phyloP scores from a whole-genome alignment of 495 filamentous ascomycete genomes.

The Bombardia bombarda region DNA sequence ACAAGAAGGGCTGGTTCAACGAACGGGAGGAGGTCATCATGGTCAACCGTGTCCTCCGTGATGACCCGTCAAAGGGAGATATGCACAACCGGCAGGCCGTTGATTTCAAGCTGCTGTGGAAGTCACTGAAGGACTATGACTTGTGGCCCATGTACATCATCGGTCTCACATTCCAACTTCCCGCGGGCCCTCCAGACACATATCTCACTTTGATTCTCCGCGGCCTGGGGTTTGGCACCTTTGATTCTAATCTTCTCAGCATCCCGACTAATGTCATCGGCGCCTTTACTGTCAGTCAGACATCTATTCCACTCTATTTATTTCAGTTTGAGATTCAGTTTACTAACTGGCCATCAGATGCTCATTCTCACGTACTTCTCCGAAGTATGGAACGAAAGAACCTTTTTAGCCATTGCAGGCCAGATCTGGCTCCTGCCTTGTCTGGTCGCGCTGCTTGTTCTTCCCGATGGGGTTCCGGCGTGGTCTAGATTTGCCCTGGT shows the following conservation, averaged over 20 bases:
- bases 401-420: too few relatives aligned
- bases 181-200: conserved; percentile 37
- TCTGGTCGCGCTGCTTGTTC: conserved; percentile 36
- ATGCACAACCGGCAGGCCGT: conserved; percentile 56
- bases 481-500: too few relatives aligned
- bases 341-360: conserved; percentile 47
- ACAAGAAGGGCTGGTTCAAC: conserved; percentile 39
- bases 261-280: conserved; percentile 47
- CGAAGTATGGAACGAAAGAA: conserved; percentile 50
- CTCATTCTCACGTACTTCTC: conserved; percentile 39
- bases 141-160: conserved; percentile 65
- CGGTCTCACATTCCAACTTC: conserved; percentile 52
- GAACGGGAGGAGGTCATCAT: conserved; percentile 41
- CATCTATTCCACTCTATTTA: too few relatives aligned
- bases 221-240: conserved; percentile 55
- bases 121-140: conserved; percentile 56
- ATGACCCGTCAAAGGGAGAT: conserved; percentile 42
- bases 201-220: conserved; percentile 59
- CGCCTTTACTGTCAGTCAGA: conserved; percentile 23
- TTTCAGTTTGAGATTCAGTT: conserved; percentile 45
- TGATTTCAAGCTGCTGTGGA: conserved; percentile 46
- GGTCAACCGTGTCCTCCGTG: conserved; percentile 39
- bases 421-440: conserved; percentile 45
- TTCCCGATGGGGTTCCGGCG: conserved; percentile 39
- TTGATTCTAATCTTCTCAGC: conserved; percentile 60